These are phyloP conservation scores for Solanum hybrid DNA, from an alignment of 305 asterid species.

Conservation along the genomic window DNA sequence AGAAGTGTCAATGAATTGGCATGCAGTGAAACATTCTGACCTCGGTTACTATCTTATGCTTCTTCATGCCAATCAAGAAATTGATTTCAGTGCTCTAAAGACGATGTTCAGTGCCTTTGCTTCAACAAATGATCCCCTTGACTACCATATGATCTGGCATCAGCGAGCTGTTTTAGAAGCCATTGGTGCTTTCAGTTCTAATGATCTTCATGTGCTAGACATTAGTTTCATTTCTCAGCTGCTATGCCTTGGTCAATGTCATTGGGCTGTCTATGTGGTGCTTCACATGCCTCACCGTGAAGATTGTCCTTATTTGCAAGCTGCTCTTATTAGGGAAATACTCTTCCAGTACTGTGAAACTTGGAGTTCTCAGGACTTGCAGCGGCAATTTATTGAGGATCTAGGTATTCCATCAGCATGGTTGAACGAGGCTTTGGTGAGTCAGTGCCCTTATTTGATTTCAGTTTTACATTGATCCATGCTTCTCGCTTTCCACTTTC, in stretches of 20 bases:
- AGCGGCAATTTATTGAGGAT: constrained; percentile 64
- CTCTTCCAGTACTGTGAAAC: constrained; percentile 84
- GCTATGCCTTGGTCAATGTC: constrained; percentile 78
- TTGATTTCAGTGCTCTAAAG: constrained; percentile 59
- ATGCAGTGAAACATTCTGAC: constrained; percentile 53
- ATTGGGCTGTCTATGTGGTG: constrained; percentile 94
- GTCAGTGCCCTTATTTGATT: constrained; percentile 15
- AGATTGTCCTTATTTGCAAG: constrained; percentile 77
- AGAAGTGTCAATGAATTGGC: constrained; percentile 41
- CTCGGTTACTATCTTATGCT: constrained; percentile 89
- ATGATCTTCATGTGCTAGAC: constrained; percentile 89
- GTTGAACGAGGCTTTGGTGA: constrained; percentile 95
- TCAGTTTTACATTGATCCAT: not conserved
- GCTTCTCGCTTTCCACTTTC: not conserved
- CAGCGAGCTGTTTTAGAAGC: constrained; percentile 93
- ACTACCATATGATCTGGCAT: constrained; percentile 99
- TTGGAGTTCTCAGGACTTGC: constrained; percentile 66
- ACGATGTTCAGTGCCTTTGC: constrained; percentile 94
- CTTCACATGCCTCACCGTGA: constrained; percentile 88
- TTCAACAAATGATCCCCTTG: constrained; percentile 88
- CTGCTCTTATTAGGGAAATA: constrained; percentile 68
- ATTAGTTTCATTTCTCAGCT: constrained; percentile 88
- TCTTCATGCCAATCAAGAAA: constrained; percentile 79
- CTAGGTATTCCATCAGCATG: constrained; percentile 83
- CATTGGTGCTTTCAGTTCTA: constrained; percentile 70